Evolutionary conservation across 345 rosid species (phyloP), one percentile per base, ranked within the genome.

Genomic region (Pugionium dolabratum): DNA sequence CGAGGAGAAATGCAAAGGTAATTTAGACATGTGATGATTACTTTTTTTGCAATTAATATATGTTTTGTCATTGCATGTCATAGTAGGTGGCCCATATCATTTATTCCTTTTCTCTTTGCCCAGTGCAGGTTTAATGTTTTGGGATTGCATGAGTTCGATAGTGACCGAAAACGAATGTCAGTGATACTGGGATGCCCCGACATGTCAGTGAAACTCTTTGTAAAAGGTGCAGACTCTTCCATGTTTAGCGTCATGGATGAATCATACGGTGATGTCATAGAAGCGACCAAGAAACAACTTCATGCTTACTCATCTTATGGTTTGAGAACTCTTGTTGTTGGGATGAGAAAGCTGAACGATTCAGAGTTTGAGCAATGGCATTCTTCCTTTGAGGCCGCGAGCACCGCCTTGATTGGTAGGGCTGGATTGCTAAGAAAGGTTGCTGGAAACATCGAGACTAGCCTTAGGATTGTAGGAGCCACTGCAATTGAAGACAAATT

Each of bases 81-180:
- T 34, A n/a, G 43, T 40, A 33, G 57, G 3, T 65, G 58, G 54
- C 49, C 45, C 49, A 8, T 53, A 59, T 36, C 10, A 62, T 61
- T 72, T 37, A 66, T 43, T 59, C 27, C 29, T 32, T 61, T 40
- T 73, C 8, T 56, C 50, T 66, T 37, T 78, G 76, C 91, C 69
- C 74, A 64, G 65, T 86, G 85, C 96, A 94, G 99, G 82, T 95
- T 78, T 75, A 81, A 81, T 72, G 97, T 95, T 53, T 82, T 95
- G 75, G 99, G 99, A 50, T 57, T 95, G 86, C 99, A 95, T 39
- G 99, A 95, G 85, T 95, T 95, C 50, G 96, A 95, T 63, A 95
- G 99, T 79, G 97, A 94, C 81, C 79, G 99, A 67, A 94, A 94
- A 80, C 87, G 99, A 80, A 94, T 94, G 99, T 94, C 99, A 1